phyloP scores from a whole-genome alignment of 805 yeast species.

The Blastobotrys robertii region DNA sequence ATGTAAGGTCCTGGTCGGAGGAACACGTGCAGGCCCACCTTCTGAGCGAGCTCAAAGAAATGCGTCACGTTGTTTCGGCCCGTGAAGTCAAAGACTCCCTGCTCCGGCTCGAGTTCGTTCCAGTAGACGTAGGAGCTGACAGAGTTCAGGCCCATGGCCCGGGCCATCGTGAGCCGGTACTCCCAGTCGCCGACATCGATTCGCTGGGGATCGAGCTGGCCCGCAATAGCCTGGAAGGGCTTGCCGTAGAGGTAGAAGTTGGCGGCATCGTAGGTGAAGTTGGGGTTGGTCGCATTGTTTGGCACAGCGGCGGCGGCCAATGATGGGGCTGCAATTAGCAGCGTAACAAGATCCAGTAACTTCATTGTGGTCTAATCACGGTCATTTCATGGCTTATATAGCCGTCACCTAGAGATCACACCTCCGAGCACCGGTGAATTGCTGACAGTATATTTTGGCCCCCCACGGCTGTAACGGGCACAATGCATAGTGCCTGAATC shows the following conservation, averaged over 20 bases:
- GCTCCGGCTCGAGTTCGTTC: slow-evolving; percentile 1
- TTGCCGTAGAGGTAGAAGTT: slow-evolving; percentile 1
- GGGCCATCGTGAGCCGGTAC: not conserved
- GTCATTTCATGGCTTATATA: no score
- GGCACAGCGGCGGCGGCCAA: not conserved
- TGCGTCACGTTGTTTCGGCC: slow-evolving; percentile 1
- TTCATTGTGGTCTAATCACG: no score
- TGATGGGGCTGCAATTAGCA: no score
- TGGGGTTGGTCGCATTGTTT: slow-evolving; percentile 1
- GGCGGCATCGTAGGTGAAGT: not conserved
- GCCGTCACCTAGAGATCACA: no score
- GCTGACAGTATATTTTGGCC: no score
- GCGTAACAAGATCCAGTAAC: no score
- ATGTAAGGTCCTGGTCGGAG: slow-evolving; percentile 4
- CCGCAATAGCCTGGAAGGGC: slow-evolving; percentile 3
- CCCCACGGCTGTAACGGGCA: no score
- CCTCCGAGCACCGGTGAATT: no score
- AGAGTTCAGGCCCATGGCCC: slow-evolving; percentile 6
- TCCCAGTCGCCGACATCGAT: not conserved
- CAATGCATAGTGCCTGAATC: no score
- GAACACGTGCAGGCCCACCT: slow-evolving; percentile 2
- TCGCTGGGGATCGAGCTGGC: slow-evolving; percentile 4
- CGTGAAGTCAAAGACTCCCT: not conserved
- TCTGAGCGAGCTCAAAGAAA: slow-evolving; percentile 4
- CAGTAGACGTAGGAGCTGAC: slow-evolving; percentile 1